phyloP scores from a whole-genome alignment of 208 protist genomes.

The Lotmaria passim region DNA sequence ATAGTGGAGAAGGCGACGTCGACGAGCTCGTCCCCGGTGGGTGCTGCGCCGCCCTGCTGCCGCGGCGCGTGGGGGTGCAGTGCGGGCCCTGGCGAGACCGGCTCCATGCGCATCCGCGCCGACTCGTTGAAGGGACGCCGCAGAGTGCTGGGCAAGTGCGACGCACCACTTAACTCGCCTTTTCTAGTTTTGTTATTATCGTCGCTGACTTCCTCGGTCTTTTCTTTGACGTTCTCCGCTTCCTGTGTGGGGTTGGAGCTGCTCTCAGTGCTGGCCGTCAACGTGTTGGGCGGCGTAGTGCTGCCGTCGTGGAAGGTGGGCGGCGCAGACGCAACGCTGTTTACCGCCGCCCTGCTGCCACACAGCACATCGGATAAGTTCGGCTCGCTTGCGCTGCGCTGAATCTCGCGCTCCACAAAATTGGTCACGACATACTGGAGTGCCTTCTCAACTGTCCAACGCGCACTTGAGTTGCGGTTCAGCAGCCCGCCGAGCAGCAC shows the following conservation, averaged over 20 bases:
- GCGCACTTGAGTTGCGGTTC: constrained; percentile 56
- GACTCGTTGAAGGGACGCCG: background rate
- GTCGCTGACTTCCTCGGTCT: too few relatives aligned
- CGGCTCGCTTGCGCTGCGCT: too few relatives aligned
- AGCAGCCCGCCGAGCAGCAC: constrained; percentile 77
- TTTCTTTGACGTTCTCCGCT: too few relatives aligned
- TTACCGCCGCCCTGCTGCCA: background rate
- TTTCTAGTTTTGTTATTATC: background rate
- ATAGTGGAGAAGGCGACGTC: background rate
- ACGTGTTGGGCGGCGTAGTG: too few relatives aligned
- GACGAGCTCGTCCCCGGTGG: background rate
- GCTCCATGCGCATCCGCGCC: background rate
- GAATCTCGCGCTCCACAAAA: background rate
- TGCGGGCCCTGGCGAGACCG: background rate
- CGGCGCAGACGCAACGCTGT: background rate
- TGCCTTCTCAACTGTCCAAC: constrained; percentile 50
- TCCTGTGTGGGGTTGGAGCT: too few relatives aligned
- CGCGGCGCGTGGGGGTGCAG: background rate
- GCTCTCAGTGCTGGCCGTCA: too few relatives aligned
- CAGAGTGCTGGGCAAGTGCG: background rate
- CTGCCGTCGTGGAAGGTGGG: too few relatives aligned
- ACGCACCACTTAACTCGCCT: background rate
- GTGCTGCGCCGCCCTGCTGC: background rate
- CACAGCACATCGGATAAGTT: background rate
- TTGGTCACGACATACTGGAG: constrained; percentile 25